Evolutionary conservation across 306 rosid species (phyloP), one percentile per base, ranked within the genome.

Genomic region (Styphnolobium japonicum): DNA sequence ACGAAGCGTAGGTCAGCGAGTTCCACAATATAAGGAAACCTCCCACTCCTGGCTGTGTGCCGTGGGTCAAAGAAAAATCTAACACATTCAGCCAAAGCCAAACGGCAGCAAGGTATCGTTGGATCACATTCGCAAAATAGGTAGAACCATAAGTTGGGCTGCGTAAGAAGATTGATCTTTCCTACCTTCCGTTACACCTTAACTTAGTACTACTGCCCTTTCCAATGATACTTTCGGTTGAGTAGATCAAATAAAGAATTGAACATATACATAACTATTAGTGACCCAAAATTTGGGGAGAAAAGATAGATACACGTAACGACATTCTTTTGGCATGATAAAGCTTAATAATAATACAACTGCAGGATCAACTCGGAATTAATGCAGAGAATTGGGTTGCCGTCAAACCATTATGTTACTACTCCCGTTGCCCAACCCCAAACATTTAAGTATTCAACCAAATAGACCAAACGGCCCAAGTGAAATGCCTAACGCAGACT

Each of bases 201-300:
- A 43, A 51, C 10, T 49, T 49, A 10, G 45, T 22, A 60, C 34
- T 27, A 40, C n/a, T 39, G n/a, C 46, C 25, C 46, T 53, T 61
- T 80, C 34, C 73, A 60, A 62, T 71, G 21, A 67, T 9, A 21
- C 83, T 78, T 81, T 85, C 67, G 60, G 81, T 67, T 58, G 37
- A 55, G 37, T 31, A 3, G 43, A 76, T 66, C 15, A 36, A 14
- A 49, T 42, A 23, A 25, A 53, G 10, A 57, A 52, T 80, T 81
- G 19, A 16, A 49, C 48, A 77, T 42, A 40, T 10, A 4, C 52
- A 48, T 49, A 22, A 34, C 18, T 37, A 15, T 19, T 56, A 27
- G 37, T 8, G 43, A 62, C 73, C 79, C 29, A 69, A 49, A 43
- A 22, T 21, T 10, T 21, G 14, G 16, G 25, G 62, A 55, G 10